Percentiles rank a stretch among this genome's conserved stretches.
phyloP scores from a whole-genome alignment of 1,284 basidiomycete species.

The Ceratobasidium sp. region DNA sequence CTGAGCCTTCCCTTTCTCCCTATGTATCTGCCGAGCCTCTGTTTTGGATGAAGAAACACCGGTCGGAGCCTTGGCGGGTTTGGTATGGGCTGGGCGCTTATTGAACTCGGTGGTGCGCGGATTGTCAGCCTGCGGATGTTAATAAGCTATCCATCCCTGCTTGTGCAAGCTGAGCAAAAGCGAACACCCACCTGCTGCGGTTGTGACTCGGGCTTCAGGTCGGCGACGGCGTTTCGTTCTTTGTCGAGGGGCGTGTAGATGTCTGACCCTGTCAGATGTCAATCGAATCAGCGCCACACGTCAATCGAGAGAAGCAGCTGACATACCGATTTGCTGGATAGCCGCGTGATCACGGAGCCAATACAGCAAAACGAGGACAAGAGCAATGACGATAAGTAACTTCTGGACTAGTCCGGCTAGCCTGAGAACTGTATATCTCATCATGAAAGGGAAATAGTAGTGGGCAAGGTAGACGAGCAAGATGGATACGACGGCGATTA shows the following conservation, averaged over 20 bases:
- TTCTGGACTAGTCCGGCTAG: not conserved
- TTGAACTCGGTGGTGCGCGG: too few relatives aligned
- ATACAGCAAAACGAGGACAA: not conserved
- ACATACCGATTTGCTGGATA: not conserved
- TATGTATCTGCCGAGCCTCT: too few relatives aligned
- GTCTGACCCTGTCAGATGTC: not conserved
- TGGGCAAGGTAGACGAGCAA: not conserved
- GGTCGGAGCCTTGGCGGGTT: too few relatives aligned
- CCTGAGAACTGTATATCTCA: not conserved
- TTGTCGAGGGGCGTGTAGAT: not conserved
- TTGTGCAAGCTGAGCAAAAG: too few relatives aligned
- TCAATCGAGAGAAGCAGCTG: not conserved
- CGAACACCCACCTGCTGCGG: too few relatives aligned
- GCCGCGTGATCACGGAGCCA: not conserved
- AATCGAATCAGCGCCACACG: not conserved
- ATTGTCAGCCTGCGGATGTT: too few relatives aligned
- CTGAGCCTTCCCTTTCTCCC: too few relatives aligned
- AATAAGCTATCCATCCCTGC: too few relatives aligned
- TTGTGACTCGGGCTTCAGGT: too few relatives aligned
- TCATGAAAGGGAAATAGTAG: not conserved
- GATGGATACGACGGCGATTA: not conserved
- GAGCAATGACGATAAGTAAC: not conserved
- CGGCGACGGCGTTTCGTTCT: not conserved
- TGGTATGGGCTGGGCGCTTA: too few relatives aligned
- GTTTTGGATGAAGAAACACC: too few relatives aligned